Percentiles rank a stretch among this genome's conserved stretches.
Conservation (phyloP, 73 alveolate genomes). For the Paramecium caudatum region DNA sequence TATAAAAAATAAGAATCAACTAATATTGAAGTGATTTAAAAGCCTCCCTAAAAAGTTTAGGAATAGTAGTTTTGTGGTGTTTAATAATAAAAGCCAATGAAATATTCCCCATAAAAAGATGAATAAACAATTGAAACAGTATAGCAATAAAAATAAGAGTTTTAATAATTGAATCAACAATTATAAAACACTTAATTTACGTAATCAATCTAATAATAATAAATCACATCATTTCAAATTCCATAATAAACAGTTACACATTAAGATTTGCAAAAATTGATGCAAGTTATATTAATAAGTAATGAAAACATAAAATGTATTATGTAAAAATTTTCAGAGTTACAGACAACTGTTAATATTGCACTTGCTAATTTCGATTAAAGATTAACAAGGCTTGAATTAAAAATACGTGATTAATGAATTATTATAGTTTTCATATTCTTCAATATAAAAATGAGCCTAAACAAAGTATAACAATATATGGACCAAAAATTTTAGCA, state of each 20-base stretch:
- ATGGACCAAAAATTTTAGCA: conserved; percentile 8
- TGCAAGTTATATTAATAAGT: conserved; percentile 18
- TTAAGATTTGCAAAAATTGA: conserved; percentile 18
- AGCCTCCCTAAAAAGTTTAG: too few species aligned
- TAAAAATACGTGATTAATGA: conserved; percentile 38
- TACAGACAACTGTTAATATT: conserved; percentile 35
- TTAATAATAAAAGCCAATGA: too few species aligned
- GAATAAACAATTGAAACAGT: not conserved
- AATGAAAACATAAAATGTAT: conserved; percentile 34
- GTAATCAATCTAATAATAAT: not conserved
- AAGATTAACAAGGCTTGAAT: conserved; percentile 33
- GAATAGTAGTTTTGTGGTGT: too few species aligned
- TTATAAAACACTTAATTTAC: not conserved
- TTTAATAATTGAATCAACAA: not conserved
- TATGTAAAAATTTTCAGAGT: conserved; percentile 40
- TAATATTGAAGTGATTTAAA: not conserved
- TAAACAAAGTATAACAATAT: conserved; percentile 6
- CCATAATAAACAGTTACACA: not conserved
- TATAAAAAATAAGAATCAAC: not conserved
- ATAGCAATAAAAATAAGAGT: not conserved
- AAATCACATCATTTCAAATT: not conserved
- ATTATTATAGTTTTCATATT: conserved; percentile 47
- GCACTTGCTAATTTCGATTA: conserved; percentile 11
- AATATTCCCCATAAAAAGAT: not conserved
- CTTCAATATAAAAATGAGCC: conserved; percentile 4